Conservation (phyloP, 257 asterid species). For the Solanum paucissectum region DNA sequence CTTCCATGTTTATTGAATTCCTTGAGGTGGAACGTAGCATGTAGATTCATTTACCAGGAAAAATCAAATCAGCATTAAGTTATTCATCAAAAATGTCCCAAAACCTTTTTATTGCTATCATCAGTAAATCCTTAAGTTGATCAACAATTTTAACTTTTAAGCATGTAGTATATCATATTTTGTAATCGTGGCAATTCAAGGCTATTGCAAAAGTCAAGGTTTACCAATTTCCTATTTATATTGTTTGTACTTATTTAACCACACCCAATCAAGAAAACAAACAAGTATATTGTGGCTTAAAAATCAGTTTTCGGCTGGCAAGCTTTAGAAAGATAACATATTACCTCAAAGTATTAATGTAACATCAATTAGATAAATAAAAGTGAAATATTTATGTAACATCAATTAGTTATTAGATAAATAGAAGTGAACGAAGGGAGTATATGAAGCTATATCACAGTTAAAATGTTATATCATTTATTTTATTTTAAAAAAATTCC, state of each 20-base stretch:
- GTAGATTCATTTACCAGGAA: not conserved
- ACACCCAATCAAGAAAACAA: not conserved
- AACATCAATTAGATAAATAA: no score
- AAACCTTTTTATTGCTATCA: not conserved
- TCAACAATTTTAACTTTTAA: not conserved
- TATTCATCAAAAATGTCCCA: not conserved
- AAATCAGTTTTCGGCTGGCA: no score
- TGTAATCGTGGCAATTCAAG: not conserved
- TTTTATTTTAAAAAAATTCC: not conserved
- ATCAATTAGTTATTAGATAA: rapidly evolving
- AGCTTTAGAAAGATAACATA: no score
- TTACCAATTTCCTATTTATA: not conserved
- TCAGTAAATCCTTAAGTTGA: not conserved
- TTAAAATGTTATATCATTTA: not conserved
- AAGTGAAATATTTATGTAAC: no score
- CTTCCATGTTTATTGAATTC: not conserved
- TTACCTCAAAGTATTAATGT: no score
- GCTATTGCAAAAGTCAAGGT: not conserved
- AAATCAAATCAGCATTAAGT: not conserved
- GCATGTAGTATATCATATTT: not conserved
- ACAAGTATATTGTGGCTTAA: not conserved
- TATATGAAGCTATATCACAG: not conserved
- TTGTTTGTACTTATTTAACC: not conserved
- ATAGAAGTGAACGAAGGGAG: not conserved
- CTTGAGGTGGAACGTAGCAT: not conserved